These are phyloP conservation scores for rapeseed (Brassica napus) DNA, from an alignment of 345 rosid genomes.

Conservation along the genomic window DNA sequence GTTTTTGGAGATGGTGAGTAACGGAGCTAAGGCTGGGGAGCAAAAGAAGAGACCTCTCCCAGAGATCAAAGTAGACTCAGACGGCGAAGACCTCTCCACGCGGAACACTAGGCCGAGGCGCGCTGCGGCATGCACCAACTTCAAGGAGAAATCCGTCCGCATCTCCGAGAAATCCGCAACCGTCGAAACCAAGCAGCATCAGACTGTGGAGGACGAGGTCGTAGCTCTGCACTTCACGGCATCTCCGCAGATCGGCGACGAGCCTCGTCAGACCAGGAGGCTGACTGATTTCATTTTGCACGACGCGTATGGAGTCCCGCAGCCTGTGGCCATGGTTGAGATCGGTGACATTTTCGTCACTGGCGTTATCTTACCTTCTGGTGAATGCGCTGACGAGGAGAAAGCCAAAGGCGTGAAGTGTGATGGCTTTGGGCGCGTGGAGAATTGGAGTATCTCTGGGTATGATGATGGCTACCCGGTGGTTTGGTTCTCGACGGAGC, in stretches of 20 bases:
- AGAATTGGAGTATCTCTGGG: conserved; percentile 67
- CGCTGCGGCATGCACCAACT: conserved; percentile 70
- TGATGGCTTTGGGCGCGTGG: conserved; percentile 52
- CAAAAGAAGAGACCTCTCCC: conserved; percentile 43
- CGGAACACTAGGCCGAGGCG: conserved; percentile 58
- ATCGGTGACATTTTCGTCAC: conserved; percentile 52
- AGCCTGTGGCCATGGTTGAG: conserved; percentile 64
- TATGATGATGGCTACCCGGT: conserved; percentile 66
- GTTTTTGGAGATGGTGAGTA: not conserved
- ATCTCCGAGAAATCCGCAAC: conserved; percentile 46
- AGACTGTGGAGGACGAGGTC: conserved; percentile 55
- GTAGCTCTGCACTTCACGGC: conserved; percentile 46
- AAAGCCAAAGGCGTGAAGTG: conserved; percentile 55
- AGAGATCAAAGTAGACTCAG: conserved; percentile 22
- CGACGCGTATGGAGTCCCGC: conserved; percentile 44
- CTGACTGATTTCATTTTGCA: conserved; percentile 55
- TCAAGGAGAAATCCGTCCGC: conserved; percentile 58
- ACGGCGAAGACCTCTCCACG: conserved; percentile 19
- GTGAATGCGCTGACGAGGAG: conserved; percentile 44
- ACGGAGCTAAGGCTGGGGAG: not conserved
- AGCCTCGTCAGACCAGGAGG: conserved; percentile 52
- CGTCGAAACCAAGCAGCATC: conserved; percentile 50
- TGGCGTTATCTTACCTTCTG: conserved; percentile 54
- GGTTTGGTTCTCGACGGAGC: conserved; percentile 64
- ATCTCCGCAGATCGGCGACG: conserved; percentile 33